Evolutionary conservation across 139 green algal species (phyloP).

Genomic region (Marvania coccoides): DNA sequence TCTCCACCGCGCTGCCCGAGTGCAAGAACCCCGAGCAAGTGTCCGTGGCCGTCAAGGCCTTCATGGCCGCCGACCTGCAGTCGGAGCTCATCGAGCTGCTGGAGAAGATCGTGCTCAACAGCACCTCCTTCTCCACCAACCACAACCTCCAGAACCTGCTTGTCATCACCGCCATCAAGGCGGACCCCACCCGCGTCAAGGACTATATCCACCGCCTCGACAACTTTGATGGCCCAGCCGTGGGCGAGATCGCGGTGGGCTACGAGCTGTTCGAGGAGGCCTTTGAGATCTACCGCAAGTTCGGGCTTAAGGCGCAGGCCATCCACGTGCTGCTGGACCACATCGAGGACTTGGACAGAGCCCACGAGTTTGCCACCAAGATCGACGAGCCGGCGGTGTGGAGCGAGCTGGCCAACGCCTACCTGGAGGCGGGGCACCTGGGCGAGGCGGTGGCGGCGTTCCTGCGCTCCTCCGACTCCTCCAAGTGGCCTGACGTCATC

Average conservation of each 20-base stretch:
- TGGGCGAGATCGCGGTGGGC: conserved; percentile 77
- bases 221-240: conserved; percentile 94
- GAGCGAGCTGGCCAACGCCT: conserved; percentile 84
- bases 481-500: conserved; percentile 69
- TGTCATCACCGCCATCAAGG: conserved; percentile 96
- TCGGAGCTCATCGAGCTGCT: conserved; percentile 98
- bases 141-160: conserved; percentile 99
- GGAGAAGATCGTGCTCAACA: conserved; percentile 99
- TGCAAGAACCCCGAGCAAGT: conserved; percentile 95
- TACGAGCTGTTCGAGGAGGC: conserved; percentile 93
- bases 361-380: conserved; percentile 73
- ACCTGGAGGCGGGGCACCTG: conserved; percentile 62
- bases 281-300: conserved; percentile 99
- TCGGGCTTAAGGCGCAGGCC: conserved; percentile 71
- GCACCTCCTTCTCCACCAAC: conserved; percentile 94
- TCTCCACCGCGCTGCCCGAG: conserved; percentile 95
- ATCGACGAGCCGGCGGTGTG: conserved; percentile 85
- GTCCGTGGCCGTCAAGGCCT: conserved; percentile 93
- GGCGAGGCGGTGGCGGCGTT: conserved; percentile 83
- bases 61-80: conserved; percentile 95
- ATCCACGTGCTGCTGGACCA: conserved; percentile 91
- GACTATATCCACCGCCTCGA: conserved; percentile 97
- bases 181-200: conserved; percentile 65
- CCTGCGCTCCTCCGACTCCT: conserved; percentile 73
- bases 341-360: conserved; percentile 75